Conservation (phyloP, 169 alveolate species). For the Eimeria acervulina region DNA sequence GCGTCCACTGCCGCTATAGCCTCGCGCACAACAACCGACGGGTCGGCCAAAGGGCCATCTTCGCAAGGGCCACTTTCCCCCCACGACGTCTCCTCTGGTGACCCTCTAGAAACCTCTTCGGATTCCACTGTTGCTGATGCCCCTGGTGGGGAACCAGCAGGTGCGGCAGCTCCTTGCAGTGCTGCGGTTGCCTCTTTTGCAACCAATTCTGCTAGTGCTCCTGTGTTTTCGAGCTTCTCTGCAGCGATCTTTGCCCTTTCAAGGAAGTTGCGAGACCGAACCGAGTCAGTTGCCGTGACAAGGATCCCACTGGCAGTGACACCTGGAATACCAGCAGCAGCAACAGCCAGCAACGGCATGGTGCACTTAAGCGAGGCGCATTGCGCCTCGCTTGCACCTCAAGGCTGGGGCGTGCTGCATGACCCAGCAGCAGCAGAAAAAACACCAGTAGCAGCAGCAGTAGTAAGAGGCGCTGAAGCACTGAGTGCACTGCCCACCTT, state of each 20-base stretch:
- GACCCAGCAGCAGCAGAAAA: background rate
- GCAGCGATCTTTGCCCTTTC: constrained; percentile 49
- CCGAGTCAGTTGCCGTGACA: constrained; percentile 85
- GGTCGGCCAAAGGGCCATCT: constrained; percentile 38
- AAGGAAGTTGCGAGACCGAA: constrained; percentile 50
- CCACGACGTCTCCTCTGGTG: background rate
- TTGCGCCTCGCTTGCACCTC: background rate
- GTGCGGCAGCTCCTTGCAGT: background rate
- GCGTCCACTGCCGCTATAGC: constrained; percentile 55
- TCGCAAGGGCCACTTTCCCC: background rate
- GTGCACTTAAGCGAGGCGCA: background rate
- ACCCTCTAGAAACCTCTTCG: background rate
- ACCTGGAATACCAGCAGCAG: constrained; percentile 78
- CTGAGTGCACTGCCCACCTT: background rate
- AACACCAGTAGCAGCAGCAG: background rate
- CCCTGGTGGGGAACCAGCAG: background rate
- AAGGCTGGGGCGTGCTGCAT: background rate
- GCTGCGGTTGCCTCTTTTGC: background rate
- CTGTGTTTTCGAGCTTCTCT: constrained; percentile 10
- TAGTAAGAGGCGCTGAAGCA: background rate
- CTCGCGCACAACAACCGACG: background rate
- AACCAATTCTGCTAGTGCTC: background rate
- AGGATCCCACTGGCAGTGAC: constrained; percentile 87
- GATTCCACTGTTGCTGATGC: background rate
- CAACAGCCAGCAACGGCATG: background rate